Conservation (phyloP, 192 early-diverging fungal genomes). For the Nowakowskiella sp. region DNA sequence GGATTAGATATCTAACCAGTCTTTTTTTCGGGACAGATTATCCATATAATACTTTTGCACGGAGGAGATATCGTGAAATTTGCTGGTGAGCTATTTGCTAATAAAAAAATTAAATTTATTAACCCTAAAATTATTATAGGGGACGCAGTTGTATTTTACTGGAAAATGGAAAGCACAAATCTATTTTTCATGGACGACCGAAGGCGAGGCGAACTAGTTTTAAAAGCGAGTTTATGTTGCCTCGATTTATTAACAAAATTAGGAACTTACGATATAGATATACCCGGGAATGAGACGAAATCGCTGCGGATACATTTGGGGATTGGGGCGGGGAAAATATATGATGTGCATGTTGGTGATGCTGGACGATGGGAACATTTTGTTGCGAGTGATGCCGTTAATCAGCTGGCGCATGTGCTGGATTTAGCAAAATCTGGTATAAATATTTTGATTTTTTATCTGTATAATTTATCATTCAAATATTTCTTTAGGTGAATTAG, state of each 20-base stretch:
- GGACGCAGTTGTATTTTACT: slow-evolving; percentile 49
- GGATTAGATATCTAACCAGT: slow-evolving; percentile 7
- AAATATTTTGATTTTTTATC: neutral
- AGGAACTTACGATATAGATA: slow-evolving; percentile 39
- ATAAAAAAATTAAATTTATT: too few relatives aligned
- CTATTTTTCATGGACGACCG: slow-evolving; percentile 12
- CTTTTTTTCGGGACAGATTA: slow-evolving; percentile 26
- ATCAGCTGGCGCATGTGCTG: slow-evolving; percentile 36
- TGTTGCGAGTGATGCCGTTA: slow-evolving; percentile 42
- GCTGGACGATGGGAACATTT: slow-evolving; percentile 46
- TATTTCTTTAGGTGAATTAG: slow-evolving; percentile 30
- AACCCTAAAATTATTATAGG: slow-evolving; percentile 19
- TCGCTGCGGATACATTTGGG: slow-evolving; percentile 42
- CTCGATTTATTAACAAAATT: slow-evolving; percentile 31
- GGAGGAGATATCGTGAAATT: slow-evolving; percentile 54
- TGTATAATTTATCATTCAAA: neutral
- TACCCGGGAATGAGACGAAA: slow-evolving; percentile 28
- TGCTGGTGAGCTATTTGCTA: slow-evolving; percentile 30
- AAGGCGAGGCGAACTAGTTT: slow-evolving; percentile 34
- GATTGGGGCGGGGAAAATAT: slow-evolving; percentile 41
- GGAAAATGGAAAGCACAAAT: slow-evolving; percentile 27
- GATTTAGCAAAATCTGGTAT: slow-evolving; percentile 43
- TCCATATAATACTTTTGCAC: slow-evolving; percentile 36
- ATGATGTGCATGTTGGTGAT: slow-evolving; percentile 39
- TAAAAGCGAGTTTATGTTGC: slow-evolving; percentile 41